Evolutionary conservation across 2,329 filamentous ascomycete species (phyloP), one percentile per base, ranked within the genome.

Genomic region (Claviceps monticola): DNA sequence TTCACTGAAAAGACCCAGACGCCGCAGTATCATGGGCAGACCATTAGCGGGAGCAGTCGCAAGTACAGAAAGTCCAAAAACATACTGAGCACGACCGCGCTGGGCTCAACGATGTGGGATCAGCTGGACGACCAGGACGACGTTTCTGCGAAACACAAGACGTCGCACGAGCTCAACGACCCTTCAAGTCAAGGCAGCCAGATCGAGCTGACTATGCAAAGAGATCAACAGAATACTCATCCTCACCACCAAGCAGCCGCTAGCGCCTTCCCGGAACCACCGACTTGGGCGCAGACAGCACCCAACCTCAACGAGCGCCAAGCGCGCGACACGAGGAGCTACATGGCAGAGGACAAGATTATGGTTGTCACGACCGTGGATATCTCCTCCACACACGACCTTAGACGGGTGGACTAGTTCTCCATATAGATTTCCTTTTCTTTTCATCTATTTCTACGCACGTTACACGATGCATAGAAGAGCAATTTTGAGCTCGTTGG

Each of bases 341-440:
- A 53, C 13, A 36, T 45, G 7, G 44, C 17, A 0, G 53, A 52
- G 5, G 59, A 62, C 5, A 57, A 58, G 4, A 64, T 63, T 29
- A 59, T 54, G 47, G 62, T 64, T 9, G 55, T 61, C 2, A 64
- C 58, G 0, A 60, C 61, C 46, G 62, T 64, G 41, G 60, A 63
- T 21, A 52, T 64, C 38, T 54, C 52, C 5, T 61, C 56, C 4
- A 50, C 57, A 17, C 34, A 55, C 14, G 11, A 49, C 19, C 52
- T 29, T 14, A 21, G 36, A 50, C 51, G 34, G 53, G 5, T 14
- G 2, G 26, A 16, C 2, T 11, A 34, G 29, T 11, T 4, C 4
- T 34, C 29, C 29, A 11, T 34, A 4, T 4, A 4, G 9, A 29
- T 29, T 11, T 9, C 6, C 8, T 43, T 43, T 43, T 43, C 13